A percentile compares a stretch with the other conserved stretches of the same genome.
Conservation (phyloP, 179 eudicot genomes). For the Spinacia oleracea region DNA sequence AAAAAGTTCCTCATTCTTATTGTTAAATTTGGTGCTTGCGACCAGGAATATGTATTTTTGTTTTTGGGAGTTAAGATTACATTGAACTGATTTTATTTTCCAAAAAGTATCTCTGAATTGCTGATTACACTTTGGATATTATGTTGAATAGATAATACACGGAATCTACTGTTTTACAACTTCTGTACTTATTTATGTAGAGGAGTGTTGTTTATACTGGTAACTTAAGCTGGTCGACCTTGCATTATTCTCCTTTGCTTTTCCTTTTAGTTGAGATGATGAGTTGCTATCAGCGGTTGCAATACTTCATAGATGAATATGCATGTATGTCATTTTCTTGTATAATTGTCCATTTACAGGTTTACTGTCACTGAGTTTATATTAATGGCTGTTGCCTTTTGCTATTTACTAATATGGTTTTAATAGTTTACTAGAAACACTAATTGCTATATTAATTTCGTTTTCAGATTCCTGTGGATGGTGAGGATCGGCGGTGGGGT, state of each 20-base stretch:
- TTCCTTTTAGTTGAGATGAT: not conserved
- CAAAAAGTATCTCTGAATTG: not conserved
- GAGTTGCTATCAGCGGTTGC: not conserved
- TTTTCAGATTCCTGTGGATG: conserved; percentile 89
- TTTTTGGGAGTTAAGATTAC: not conserved
- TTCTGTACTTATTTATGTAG: not conserved
- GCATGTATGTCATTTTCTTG: not conserved
- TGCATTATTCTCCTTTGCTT: not conserved
- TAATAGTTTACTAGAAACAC: not conserved
- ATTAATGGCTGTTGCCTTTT: not conserved
- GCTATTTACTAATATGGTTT: not conserved
- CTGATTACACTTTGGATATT: not conserved
- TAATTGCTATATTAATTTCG: conserved; percentile 1
- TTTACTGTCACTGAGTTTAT: not conserved
- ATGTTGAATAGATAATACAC: not conserved
- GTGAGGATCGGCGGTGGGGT: conserved; percentile 99
- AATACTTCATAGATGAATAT: not conserved
- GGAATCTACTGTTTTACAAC: not conserved
- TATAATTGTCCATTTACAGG: not conserved
- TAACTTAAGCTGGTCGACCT: not conserved
- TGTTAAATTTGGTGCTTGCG: not conserved
- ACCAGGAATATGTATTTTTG: not conserved
- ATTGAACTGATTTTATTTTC: not conserved
- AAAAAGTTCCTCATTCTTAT: too few relatives aligned
- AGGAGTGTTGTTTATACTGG: not conserved